Base-by-base conservation (phyloP, 2,329 filamentous ascomycete genomes). In the Cylindrodendrum hubeiense region DNA sequence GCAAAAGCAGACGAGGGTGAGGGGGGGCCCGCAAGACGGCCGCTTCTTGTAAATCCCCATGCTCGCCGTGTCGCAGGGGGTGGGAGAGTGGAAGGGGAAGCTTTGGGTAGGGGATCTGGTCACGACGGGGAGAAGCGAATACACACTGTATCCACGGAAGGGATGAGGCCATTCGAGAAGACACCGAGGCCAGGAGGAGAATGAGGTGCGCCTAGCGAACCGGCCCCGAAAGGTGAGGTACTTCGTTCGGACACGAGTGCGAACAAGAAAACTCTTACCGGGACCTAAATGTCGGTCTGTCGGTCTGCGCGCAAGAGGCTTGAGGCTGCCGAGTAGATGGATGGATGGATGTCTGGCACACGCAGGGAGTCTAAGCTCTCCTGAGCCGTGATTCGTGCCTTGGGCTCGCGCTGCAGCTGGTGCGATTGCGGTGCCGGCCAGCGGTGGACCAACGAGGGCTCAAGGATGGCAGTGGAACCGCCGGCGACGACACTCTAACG, bases 41-140 rank as follows among this genome's bases (percentile, higher is more conserved):
- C 65, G 69, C 62, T 37, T 69, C 69, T 68, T 67, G 55, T 72
- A 72, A 49, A 73, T 60, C 71, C 69, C 67, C 71, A 73, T 73
- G 66, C 65, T 52, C 28, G 33, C 57, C 51, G 52, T 62, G 67
- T 65, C 39, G 55, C 59, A 65, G 55, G 60, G 69, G 69, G 62
- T 50, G 51, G 10, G 46, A 43, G 52, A 55, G 33, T 46, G 52
- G 43, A 63, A 55, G 46, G 52, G 60, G 44, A 56, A 44, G 39
- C n/a, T 53, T 51, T 44, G 24, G 30, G 50, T 26, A 55, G 33
- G 51, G 43, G 21, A 46, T 46, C 43, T 46, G 22, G 43, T 26
- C 44, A 28, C 44, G 22, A 44, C n/a, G 30, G 15, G 60, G 50
- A 39, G 26, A 49, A 63, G 53, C 37, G 21, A 63, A 28, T 52